Conservation (phyloP, 1,284 basidiomycete species). For the Mycena citricolor region DNA sequence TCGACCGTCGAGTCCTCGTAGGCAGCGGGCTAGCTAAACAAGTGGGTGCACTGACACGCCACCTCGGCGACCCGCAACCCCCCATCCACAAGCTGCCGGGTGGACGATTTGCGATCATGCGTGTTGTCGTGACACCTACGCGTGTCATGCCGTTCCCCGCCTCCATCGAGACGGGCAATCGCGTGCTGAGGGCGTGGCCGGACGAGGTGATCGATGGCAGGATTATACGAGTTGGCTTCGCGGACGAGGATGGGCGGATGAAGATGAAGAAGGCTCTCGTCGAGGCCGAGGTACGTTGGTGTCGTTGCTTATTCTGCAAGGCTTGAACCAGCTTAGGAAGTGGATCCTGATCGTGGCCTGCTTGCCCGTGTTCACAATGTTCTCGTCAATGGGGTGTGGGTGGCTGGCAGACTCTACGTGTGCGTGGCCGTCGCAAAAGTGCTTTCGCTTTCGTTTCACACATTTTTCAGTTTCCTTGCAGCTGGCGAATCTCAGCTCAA, state of each 20-base stretch:
- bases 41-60: neutral
- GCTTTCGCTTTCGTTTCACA: too few species aligned
- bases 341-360: conserved; percentile 13
- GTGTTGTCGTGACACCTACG: conserved; percentile 19
- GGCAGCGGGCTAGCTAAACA: conserved; percentile 2
- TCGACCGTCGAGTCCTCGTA: conserved; percentile 15
- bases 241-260: conserved; percentile 21
- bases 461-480: conserved; percentile 12
- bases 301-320: neutral
- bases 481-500: conserved; percentile 21
- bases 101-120: conserved; percentile 16
- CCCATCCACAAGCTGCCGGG: neutral
- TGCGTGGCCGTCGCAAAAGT: too few species aligned
- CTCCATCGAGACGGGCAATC: conserved; percentile 19
- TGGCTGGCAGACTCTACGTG: conserved; percentile 19
- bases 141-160: conserved; percentile 21
- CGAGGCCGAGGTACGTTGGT: conserved; percentile 6
- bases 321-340: too few species aligned
- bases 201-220: conserved; percentile 12
- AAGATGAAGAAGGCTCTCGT: conserved; percentile 1
- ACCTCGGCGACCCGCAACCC: neutral
- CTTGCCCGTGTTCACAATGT: conserved; percentile 19
- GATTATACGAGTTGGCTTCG: conserved; percentile 21
- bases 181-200: conserved; percentile 19
- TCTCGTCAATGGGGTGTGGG: conserved; percentile 9